Percentiles rank a stretch among this genome's conserved stretches.
Conservation (phyloP, 352 stramenopile genomes). For the Phytophthora citricola region DNA sequence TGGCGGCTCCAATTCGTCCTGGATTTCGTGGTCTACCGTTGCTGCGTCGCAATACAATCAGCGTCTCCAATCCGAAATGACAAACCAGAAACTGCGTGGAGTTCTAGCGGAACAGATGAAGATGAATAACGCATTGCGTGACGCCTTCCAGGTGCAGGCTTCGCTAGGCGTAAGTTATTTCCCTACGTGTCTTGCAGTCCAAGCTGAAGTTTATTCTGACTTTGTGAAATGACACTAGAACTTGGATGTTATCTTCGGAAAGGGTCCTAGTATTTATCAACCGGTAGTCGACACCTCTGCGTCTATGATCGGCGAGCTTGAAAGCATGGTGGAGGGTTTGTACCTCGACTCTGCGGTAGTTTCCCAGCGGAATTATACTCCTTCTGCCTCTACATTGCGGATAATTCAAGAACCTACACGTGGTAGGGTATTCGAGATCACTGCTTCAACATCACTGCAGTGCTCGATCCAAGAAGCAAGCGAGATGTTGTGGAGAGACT, state of each 20-base stretch:
- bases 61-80: slow-evolving; percentile 28
- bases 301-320: slow-evolving; percentile 27
- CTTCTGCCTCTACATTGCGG: neutral
- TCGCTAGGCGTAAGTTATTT: slow-evolving; percentile 19
- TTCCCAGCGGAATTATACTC: neutral
- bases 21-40: slow-evolving; percentile 25
- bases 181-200: too few relatives aligned
- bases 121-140: slow-evolving; percentile 10
- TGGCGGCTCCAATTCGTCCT: neutral
- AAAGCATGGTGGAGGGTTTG: slow-evolving; percentile 22
- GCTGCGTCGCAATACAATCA: slow-evolving; percentile 24
- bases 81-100: slow-evolving; percentile 28
- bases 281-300: slow-evolving; percentile 1
- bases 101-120: slow-evolving; percentile 23
- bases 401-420: neutral
- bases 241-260: slow-evolving; percentile 2
- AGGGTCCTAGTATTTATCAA: neutral
- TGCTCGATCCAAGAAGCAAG: slow-evolving; percentile 28
- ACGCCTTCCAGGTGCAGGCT: slow-evolving; percentile 21
- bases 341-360: slow-evolving; percentile 29
- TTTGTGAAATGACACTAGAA: neutral
- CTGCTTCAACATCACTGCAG: slow-evolving; percentile 1
- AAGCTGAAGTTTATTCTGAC: neutral
- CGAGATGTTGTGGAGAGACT: slow-evolving; percentile 27
- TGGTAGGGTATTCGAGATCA: slow-evolving; percentile 26